Conservation (phyloP, 1,139 yeast genomes). For the Eremothecium coryli region DNA sequence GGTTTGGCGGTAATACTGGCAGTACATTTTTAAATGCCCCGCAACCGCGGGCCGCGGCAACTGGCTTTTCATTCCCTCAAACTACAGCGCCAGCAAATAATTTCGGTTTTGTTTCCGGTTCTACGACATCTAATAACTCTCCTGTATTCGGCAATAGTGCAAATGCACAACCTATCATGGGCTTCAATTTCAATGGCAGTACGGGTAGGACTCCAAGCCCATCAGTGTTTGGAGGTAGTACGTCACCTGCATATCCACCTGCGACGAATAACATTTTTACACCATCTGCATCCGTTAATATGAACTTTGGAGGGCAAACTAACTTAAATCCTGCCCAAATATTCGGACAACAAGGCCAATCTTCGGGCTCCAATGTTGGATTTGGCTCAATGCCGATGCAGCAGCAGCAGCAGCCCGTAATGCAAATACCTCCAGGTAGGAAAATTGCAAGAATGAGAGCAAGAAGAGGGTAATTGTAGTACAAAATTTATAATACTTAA, state of each 20-base stretch:
- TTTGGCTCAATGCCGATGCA: slow-evolving; percentile 2
- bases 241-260: slow-evolving; percentile 9
- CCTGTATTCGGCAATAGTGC: slow-evolving; percentile 13
- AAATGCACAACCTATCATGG: background rate
- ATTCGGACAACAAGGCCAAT: slow-evolving; percentile 6
- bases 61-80: slow-evolving; percentile 4
- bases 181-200: slow-evolving; percentile 12
- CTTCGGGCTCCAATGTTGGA: slow-evolving; percentile 8
- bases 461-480: slow-evolving; percentile 16
- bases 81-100: slow-evolving; percentile 1
- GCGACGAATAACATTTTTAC: slow-evolving; percentile 11
- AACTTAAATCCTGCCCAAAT: slow-evolving; percentile 11
- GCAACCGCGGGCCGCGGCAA: slow-evolving; percentile 7
- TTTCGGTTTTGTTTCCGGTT: slow-evolving; percentile 6
- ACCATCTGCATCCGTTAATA: slow-evolving; percentile 21
- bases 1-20: too few relatives aligned
- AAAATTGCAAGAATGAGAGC: slow-evolving; percentile 25
- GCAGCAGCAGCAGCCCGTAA: slow-evolving; percentile 7
- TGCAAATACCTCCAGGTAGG: slow-evolving; percentile 15
- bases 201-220: slow-evolving; percentile 12
- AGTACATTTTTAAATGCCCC: too few relatives aligned
- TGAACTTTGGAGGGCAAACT: slow-evolving; percentile 19
- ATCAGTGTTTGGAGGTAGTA: slow-evolving; percentile 13
- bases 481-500: background rate
- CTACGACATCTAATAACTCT: slow-evolving; percentile 11